A percentile compares a stretch with the other conserved stretches of the same genome.
These are phyloP conservation scores for Botryotinia calthae DNA, from an alignment of 2,329 filamentous ascomycete species.

Conservation along the genomic window DNA sequence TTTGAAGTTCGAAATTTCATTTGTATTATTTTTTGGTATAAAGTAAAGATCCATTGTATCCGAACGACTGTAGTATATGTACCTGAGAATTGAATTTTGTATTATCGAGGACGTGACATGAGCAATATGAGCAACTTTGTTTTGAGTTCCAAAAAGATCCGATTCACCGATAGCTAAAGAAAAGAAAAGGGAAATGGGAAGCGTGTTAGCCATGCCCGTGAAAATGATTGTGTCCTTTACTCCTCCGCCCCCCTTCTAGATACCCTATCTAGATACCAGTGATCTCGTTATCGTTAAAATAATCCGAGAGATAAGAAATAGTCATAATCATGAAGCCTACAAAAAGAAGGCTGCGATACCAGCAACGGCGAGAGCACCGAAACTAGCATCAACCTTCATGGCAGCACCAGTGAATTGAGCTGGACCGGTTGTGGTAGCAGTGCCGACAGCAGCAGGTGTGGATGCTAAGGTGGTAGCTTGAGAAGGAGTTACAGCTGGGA, in stretches of 20 bases:
- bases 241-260: conserved; percentile 22
- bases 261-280: conserved; percentile 21
- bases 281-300: conserved; percentile 23
- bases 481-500: not conserved
- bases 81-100: conserved; percentile 27
- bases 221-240: conserved; percentile 29
- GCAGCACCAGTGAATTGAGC: conserved; percentile 28
- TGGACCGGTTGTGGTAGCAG: conserved; percentile 20
- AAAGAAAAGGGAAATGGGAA: conserved; percentile 17
- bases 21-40: conserved; percentile 18
- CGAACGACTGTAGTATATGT: conserved; percentile 25
- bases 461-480: conserved; percentile 8
- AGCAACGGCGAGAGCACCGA: conserved; percentile 30
- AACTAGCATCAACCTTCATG: conserved; percentile 26
- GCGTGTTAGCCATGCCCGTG: conserved; percentile 4
- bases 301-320: conserved; percentile 16
- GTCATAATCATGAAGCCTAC: conserved; percentile 25
- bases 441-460: conserved; percentile 6
- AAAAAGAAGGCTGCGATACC: conserved; percentile 33
- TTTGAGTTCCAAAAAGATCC: conserved; percentile 28
- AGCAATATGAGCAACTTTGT: conserved; percentile 27
- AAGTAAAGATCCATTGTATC: conserved; percentile 19
- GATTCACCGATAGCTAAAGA: conserved; percentile 19
- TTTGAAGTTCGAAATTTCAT: conserved; percentile 5
- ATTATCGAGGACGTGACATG: conserved; percentile 24